phyloP scores from a whole-genome alignment of 73 alveolate species.

The Breviolum minutum region DNA sequence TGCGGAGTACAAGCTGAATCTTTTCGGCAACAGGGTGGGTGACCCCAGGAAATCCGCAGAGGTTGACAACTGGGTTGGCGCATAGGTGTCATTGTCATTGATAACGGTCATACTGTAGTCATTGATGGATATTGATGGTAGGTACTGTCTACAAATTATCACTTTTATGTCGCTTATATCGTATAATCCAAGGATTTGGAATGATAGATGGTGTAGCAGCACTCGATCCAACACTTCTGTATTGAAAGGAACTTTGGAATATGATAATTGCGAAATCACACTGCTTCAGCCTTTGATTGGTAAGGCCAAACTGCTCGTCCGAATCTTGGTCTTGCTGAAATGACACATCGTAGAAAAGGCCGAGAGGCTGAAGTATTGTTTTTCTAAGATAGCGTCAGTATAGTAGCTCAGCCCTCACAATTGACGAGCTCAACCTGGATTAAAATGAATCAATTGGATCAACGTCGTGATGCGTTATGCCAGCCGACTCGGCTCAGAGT shows the following conservation, averaged over 20 bases:
- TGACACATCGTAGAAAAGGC: background rate
- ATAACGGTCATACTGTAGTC: background rate
- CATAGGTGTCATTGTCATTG: background rate
- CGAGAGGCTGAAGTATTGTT: background rate
- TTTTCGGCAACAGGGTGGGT: constrained; percentile 39
- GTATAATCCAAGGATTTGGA: too few relatives aligned
- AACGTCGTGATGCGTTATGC: background rate
- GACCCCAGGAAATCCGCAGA: background rate
- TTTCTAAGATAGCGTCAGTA: too few relatives aligned
- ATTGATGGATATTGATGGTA: background rate
- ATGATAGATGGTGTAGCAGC: too few relatives aligned
- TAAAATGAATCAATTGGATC: background rate
- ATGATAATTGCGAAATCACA: background rate
- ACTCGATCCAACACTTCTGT: too few relatives aligned
- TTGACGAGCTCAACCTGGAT: too few relatives aligned
- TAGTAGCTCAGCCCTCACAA: too few relatives aligned
- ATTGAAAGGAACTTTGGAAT: too few relatives aligned
- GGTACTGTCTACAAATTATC: background rate
- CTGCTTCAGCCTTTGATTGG: background rate
- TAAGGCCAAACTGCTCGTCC: background rate
- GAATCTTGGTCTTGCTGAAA: background rate
- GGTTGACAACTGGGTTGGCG: background rate
- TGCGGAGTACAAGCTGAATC: constrained; percentile 70
- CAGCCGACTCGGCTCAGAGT: background rate
- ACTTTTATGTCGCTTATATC: too few relatives aligned